A percentile compares a stretch with the other conserved stretches of the same genome.
These are phyloP conservation scores for Rosa multiflora DNA, from an alignment of 306 rosid genomes.

Conservation along the genomic window DNA sequence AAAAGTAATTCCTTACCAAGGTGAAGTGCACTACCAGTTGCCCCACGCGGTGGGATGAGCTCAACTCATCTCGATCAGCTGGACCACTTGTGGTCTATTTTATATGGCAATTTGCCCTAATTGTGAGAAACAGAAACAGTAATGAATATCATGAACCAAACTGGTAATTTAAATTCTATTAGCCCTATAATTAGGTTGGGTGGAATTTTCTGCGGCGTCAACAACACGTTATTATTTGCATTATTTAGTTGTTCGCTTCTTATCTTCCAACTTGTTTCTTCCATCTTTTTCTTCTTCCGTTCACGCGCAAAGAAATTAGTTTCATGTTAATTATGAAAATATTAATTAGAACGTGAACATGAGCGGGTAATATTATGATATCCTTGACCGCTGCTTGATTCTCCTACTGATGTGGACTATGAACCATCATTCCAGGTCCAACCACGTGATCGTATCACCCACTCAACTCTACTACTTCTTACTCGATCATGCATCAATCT, in stretches of 20 bases:
- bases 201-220: conserved; percentile 20
- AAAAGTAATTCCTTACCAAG: too few species aligned
- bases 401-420: conserved; percentile 31
- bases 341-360: too few species aligned
- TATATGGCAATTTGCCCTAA: conserved; percentile 8
- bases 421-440: conserved; percentile 36
- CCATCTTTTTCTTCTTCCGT: neutral
- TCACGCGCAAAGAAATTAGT: conserved; percentile 26
- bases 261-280: conserved; percentile 18
- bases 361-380: neutral
- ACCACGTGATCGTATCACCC: conserved; percentile 32
- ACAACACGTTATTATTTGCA: conserved; percentile 19
- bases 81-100: conserved; percentile 9
- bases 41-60: neutral
- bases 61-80: neutral
- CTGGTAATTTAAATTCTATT: neutral
- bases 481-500: too few species aligned
- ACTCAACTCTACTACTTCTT: neutral
- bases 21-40: neutral
- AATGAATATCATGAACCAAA: neutral
- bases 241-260: conserved; percentile 6
- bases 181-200: neutral
- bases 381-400: conserved; percentile 30
- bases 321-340: too few species aligned
- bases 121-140: neutral